Evolutionary conservation across 495 filamentous ascomycete species (phyloP), one percentile per base, ranked within the genome.

Genomic region (Penicillium steckii): DNA sequence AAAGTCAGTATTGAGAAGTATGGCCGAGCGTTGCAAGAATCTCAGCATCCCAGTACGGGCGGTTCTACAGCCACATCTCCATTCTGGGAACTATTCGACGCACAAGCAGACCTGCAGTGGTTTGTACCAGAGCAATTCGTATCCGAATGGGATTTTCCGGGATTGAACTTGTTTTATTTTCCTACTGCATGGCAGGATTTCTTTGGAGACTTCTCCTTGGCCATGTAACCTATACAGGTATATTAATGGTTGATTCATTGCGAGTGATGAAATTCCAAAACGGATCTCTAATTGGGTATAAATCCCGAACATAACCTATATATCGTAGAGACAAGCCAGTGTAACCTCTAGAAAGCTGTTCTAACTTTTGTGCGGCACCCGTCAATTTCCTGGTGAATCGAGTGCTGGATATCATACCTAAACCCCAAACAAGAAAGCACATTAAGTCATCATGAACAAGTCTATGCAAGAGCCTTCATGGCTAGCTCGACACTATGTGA

Each of bases 91-190:
- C 50, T 71, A 2, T 71, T 76, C 21, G 71, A 76, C 62, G 71
- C 73, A 0, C 76, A 78, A 52, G 65, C 63, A 1, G 79, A 80
- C 44, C 65, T 80, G 35, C 75, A 79, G 55, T 71, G 69, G 23
- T 81, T 79, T 61, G 68, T 76, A 1, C 77, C 79, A 5, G 72
- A 73, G 50, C 72, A 80, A 46, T 80, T 80, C 50, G 69, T 78
- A 3, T 67, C 76, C 3, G 76, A 80, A 52, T 81, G 77, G 77
- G 76, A 80, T 48, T 81, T 81, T 44, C 79, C 77, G 0, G 76
- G 75, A 1, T 44, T 81, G 37, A 77, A 75, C 57, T 56, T 81
- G 26, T 76, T 75, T 40, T 78, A 77, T 59, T 76, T 79, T 17
- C 76, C 77, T n/a, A 71, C 64, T 23, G 68, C 67, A 18, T 71